Conservation (phyloP, 2,329 filamentous ascomycete genomes). For the Aspergillus vadensis region DNA sequence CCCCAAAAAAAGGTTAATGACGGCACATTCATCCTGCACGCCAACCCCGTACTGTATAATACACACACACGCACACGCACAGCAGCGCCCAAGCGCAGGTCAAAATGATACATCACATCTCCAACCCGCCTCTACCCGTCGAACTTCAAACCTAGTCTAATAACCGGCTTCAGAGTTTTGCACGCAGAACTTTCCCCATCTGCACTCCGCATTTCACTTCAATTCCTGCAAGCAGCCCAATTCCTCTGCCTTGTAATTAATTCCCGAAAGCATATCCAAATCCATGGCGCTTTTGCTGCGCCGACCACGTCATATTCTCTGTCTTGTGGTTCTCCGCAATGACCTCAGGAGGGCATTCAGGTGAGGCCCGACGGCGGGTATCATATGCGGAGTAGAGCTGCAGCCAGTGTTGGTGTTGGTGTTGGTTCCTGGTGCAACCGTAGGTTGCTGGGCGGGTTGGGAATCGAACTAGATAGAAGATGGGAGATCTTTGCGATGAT, state of each 20-base stretch:
- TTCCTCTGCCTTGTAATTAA: neutral
- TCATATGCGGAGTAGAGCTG: neutral
- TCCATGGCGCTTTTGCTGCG: neutral
- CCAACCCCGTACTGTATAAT: too few relatives aligned
- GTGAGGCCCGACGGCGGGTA: neutral
- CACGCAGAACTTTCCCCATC: neutral
- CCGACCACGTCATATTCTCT: neutral
- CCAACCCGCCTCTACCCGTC: neutral
- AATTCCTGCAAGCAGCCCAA: neutral
- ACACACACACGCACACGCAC: too few relatives aligned
- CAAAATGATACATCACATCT: neutral
- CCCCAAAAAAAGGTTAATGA: too few relatives aligned
- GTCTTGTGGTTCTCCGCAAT: neutral
- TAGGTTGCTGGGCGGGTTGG: neutral
- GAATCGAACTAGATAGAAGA: neutral
- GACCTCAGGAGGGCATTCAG: neutral
- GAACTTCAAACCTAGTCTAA: neutral
- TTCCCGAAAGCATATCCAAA: neutral
- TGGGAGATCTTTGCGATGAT: neutral
- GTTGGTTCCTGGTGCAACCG: neutral
- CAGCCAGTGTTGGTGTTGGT: neutral
- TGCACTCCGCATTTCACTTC: neutral
- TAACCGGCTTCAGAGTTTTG: neutral
- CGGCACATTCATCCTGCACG: too few relatives aligned
- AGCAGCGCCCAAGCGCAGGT: too few relatives aligned